Evolutionary conservation across 305 asterid species (phyloP), one percentile per base, ranked within the genome.

Genomic region (Euphrasia arctica): DNA sequence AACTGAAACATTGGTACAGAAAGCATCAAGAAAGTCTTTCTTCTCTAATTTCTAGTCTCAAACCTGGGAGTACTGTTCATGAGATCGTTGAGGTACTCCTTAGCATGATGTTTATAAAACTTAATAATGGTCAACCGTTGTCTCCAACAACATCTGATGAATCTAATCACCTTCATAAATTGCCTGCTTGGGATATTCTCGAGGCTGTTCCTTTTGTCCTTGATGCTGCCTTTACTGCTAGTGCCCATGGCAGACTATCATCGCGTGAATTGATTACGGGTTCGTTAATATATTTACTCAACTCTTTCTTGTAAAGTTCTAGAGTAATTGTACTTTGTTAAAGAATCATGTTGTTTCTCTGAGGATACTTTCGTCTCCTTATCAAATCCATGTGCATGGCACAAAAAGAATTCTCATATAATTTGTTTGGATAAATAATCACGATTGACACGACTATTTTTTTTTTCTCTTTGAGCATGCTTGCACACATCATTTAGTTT

Each of bases 181-280:
- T 88, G 48, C 99, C 99, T 72, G 99, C 97, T 75, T 93, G 99
- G 97, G 97, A 93, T 86, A 90, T 93, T 81, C 80, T 93, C 42
- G 97, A 88, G 70, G 99, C 99, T 70, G 80, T 88, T 72, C 97
- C 99, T n/a, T 93, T 82, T 75, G 96, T 80, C 66, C 95, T 90
- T 77, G 97, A 90, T 79, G 97, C 99, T 76, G 84, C 96, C 55
- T 89, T 93, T 65, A 90, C 99, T 63, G 95, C 96, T 58, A 83
- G 94, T 68, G 92, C 88, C 72, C 97, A 93, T 68, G 96, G 94
- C 62, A 79, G 86, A 70, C 69, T 93, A 55, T 85, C 96, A 15
- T 97, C 99, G 2, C 96, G 97, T 60, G 97, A 93, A 80, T 76
- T 88, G 79, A 85, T 95, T 63, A 93, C 99, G 4, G 99, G 99